Conservation (phyloP, 2,329 filamentous ascomycete species). For the Corynespora cassiicola region DNA sequence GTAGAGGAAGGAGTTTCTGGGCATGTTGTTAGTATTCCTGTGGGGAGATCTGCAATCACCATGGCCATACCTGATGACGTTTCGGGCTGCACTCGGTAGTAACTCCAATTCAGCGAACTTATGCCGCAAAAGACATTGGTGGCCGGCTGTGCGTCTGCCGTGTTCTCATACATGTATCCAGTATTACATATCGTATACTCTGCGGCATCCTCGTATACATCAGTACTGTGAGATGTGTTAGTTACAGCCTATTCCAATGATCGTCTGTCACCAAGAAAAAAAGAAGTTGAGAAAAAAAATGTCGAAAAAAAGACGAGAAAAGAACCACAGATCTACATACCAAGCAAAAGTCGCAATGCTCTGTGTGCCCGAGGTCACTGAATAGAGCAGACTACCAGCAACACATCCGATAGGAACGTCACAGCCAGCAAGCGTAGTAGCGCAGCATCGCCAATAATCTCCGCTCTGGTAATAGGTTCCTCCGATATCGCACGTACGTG, state of each 20-base stretch:
- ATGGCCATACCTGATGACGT: conserved; percentile 2
- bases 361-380: conserved; percentile 9
- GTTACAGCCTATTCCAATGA: too few species aligned
- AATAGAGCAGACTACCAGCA: conserved; percentile 28
- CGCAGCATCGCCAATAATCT: conserved; percentile 29
- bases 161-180: conserved; percentile 30
- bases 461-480: conserved; percentile 25
- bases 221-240: too few species aligned
- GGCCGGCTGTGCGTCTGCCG: conserved; percentile 22
- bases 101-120: conserved; percentile 26
- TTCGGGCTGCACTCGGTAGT: conserved; percentile 25
- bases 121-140: conserved; percentile 33
- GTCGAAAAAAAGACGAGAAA: too few species aligned
- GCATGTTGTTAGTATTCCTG: too few species aligned
- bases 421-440: conserved; percentile 24
- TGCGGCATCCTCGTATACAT: conserved; percentile 17
- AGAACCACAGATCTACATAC: conserved; percentile 11
- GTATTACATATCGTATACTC: conserved; percentile 34
- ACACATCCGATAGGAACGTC: conserved; percentile 27
- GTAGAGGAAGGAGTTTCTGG: conserved; percentile 1
- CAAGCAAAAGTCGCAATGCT: conserved; percentile 11
- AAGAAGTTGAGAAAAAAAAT: too few species aligned
- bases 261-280: too few species aligned
- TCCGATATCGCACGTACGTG: conserved; percentile 21
- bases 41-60: neutral